Evolutionary conservation across 305 asterid genomes (phyloP).

Genomic region (Solanum hybrid): DNA sequence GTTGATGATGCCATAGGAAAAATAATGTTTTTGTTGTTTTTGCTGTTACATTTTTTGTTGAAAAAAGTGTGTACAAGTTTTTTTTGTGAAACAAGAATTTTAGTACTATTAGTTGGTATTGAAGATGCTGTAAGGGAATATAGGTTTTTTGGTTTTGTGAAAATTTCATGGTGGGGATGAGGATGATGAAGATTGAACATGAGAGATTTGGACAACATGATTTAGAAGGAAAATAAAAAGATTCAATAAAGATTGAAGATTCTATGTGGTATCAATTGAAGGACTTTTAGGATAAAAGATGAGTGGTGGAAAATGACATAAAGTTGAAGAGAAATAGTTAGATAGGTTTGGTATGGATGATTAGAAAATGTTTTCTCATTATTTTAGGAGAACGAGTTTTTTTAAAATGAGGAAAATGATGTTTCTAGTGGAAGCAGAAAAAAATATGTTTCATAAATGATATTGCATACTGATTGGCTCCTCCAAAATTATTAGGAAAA

Average conservation of each 20-base stretch:
- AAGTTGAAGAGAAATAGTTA: background rate
- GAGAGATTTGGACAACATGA: conserved; percentile 42
- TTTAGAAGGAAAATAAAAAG: background rate
- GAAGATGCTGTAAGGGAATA: background rate
- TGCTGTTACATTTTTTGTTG: conserved; percentile 3
- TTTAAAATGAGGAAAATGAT: background rate
- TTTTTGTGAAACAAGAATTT: background rate
- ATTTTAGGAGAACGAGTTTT: background rate
- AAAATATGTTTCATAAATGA: background rate
- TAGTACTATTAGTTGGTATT: conserved; percentile 1
- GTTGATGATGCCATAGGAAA: conserved; percentile 33
- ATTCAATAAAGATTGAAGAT: conserved; percentile 11
- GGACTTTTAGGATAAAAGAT: conserved; percentile 5
- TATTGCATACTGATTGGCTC: background rate
- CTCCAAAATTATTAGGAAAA: background rate
- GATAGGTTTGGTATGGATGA: background rate
- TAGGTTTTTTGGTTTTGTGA: conserved; percentile 11
- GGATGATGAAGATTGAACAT: conserved; percentile 30
- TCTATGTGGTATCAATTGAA: conserved; percentile 10
- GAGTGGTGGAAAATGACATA: conserved; percentile 19
- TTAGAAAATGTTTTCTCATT: background rate
- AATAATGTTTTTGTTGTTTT: background rate
- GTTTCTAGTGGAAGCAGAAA: background rate
- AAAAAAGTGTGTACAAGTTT: background rate
- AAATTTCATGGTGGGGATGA: conserved; percentile 24